Percentiles rank a stretch among this genome's conserved stretches.
Evolutionary conservation across 768 basidiomycete species (phyloP).

Genomic region (Kwoniella bestiolae): DNA sequence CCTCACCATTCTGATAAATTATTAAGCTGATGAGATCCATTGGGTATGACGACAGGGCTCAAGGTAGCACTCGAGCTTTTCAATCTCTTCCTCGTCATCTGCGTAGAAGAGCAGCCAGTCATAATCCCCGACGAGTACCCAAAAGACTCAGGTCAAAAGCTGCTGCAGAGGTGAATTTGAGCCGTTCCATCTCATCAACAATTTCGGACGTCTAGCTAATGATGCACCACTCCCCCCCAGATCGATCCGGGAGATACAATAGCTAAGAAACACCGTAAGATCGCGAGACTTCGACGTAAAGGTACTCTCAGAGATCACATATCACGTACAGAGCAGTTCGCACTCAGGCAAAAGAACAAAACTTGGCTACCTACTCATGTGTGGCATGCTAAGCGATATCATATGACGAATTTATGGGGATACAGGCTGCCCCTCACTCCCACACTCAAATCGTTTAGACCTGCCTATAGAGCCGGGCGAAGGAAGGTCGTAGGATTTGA

Average conservation of each 20-base stretch:
- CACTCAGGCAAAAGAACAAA: slow-evolving; percentile 81
- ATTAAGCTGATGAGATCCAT: neutral
- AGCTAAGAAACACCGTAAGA: slow-evolving; percentile 59
- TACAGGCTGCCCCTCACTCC: slow-evolving; percentile 86
- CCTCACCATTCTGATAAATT: neutral
- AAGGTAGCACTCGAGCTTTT: slow-evolving; percentile 81
- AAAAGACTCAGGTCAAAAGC: slow-evolving; percentile 80
- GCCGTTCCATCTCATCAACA: neutral
- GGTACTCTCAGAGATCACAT: slow-evolving; percentile 64
- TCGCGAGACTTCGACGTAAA: slow-evolving; percentile 65
- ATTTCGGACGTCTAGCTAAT: neutral
- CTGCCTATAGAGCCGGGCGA: slow-evolving; percentile 84
- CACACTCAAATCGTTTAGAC: slow-evolving; percentile 88
- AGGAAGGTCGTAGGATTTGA: slow-evolving; percentile 89
- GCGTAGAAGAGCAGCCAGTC: slow-evolving; percentile 88
- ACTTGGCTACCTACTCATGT: slow-evolving; percentile 94
- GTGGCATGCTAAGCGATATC: slow-evolving; percentile 97
- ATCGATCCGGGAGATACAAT: slow-evolving; percentile 63
- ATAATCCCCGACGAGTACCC: slow-evolving; percentile 89
- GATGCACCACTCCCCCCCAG: slow-evolving; percentile 52
- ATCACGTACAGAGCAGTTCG: slow-evolving; percentile 66
- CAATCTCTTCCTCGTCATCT: slow-evolving; percentile 91
- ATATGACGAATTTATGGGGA: slow-evolving; percentile 91
- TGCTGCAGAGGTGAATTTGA: slow-evolving; percentile 69
- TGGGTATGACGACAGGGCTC: slow-evolving; percentile 61